A percentile compares a stretch with the other conserved stretches of the same genome.
Conservation (phyloP, 768 basidiomycete species). For the Boletellus ananas region DNA sequence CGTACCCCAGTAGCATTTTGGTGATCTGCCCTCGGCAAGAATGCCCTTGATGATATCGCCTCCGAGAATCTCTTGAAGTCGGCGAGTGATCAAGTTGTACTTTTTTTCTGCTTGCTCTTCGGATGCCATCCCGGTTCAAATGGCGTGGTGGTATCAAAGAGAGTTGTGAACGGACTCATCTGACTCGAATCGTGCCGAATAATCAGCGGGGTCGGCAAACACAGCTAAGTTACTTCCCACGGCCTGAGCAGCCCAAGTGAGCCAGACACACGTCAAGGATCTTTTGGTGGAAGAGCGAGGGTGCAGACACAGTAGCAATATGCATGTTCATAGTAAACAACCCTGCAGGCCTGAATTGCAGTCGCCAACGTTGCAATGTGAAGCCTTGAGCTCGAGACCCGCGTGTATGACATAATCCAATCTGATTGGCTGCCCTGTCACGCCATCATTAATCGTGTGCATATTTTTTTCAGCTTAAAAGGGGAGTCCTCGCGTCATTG, state of each 20-base stretch:
- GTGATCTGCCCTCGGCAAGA: slow-evolving; percentile 68
- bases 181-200: slow-evolving; percentile 11
- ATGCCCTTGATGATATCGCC: slow-evolving; percentile 80
- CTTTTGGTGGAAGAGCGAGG: no score
- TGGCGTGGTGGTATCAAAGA: slow-evolving; percentile 4
- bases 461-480: slow-evolving; percentile 13
- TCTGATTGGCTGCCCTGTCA: slow-evolving; percentile 26
- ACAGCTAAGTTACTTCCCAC: no score
- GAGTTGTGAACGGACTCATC: neutral
- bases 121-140: slow-evolving; percentile 27
- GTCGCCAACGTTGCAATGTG: no score
- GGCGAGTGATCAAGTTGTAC: slow-evolving; percentile 80
- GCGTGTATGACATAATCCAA: slow-evolving; percentile 14
- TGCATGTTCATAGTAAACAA: no score
- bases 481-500: neutral
- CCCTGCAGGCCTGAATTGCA: no score
- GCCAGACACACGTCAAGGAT: neutral
- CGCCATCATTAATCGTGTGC: slow-evolving; percentile 21
- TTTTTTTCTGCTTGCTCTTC: slow-evolving; percentile 39
- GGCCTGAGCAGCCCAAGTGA: neutral
- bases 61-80: slow-evolving; percentile 85
- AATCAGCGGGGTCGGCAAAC: neutral
- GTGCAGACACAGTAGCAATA: no score
- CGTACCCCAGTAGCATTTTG: slow-evolving; percentile 90
- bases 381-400: no score